Percentiles rank a stretch among this genome's conserved stretches.
These are phyloP conservation scores for Daldinia concentrica DNA, from an alignment of 495 filamentous ascomycete species.

Conservation along the genomic window DNA sequence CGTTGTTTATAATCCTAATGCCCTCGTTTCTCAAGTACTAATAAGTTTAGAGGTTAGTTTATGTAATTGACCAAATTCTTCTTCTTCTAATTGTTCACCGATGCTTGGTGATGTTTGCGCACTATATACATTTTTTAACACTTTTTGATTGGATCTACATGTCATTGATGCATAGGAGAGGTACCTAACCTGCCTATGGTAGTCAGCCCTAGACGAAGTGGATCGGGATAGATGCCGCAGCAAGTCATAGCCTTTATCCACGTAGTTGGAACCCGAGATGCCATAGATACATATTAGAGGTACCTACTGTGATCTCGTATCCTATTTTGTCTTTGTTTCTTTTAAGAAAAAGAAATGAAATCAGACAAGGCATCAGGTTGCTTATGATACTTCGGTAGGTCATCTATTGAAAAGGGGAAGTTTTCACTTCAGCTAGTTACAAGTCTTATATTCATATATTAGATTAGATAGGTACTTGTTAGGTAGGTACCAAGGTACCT, in stretches of 20 bases:
- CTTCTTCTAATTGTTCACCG: background rate
- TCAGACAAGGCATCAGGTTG: too few species aligned
- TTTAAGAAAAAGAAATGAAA: too few species aligned
- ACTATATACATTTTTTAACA: background rate
- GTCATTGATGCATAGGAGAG: background rate
- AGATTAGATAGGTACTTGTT: too few species aligned
- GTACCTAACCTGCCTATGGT: background rate
- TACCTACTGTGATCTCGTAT: constrained; percentile 11
- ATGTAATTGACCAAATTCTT: too few species aligned
- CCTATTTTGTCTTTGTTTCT: background rate
- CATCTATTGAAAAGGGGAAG: too few species aligned
- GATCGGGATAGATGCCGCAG: constrained; percentile 9
- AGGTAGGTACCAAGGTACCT: too few species aligned
- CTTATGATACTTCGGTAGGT: too few species aligned
- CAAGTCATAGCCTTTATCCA: constrained; percentile 25
- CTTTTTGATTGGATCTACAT: background rate
- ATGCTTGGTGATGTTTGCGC: background rate
- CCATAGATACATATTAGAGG: constrained; percentile 8
- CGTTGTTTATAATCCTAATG: background rate
- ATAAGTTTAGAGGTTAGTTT: background rate
- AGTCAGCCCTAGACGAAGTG: constrained; percentile 4
- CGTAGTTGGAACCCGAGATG: constrained; percentile 9
- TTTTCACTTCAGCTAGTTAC: too few species aligned
- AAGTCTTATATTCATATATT: too few species aligned
- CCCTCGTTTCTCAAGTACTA: background rate